These are phyloP conservation scores for Sclerotinia trifoliorum DNA, from an alignment of 2,329 filamentous ascomycete species.

Conservation along the genomic window DNA sequence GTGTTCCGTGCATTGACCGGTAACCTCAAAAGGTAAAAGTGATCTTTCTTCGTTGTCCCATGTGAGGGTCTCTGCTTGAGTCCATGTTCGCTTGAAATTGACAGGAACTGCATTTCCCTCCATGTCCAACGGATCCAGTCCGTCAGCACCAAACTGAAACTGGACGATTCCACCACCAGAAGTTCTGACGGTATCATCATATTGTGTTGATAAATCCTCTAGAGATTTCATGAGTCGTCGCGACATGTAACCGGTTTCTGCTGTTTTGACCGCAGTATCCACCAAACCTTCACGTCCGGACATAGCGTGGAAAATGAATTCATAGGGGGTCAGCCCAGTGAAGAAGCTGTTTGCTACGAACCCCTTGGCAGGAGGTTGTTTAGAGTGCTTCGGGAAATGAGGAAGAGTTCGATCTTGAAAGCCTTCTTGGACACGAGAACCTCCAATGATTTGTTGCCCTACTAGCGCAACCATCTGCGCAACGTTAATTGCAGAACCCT, in stretches of 20 bases:
- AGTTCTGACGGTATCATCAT: conserved; percentile 92
- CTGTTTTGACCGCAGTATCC: conserved; percentile 98
- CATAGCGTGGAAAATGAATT: conserved; percentile 98
- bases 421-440: conserved; percentile 87
- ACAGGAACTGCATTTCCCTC: conserved; percentile 91
- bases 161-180: conserved; percentile 87
- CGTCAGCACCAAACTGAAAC: conserved; percentile 96
- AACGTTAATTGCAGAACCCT: conserved; percentile 96
- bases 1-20: conserved; percentile 63
- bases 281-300: conserved; percentile 97
- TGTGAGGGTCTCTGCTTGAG: conserved; percentile 72
- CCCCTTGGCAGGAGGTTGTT: conserved; percentile 90
- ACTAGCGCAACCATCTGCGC: conserved; percentile 98
- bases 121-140: conserved; percentile 96
- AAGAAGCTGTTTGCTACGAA: conserved; percentile 99
- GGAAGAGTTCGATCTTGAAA: conserved; percentile 95
- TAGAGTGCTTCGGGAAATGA: conserved; percentile 91
- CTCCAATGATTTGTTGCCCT: conserved; percentile 96
- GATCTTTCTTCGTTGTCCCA: conserved; percentile 75
- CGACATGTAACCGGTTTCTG: conserved; percentile 99
- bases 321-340: conserved; percentile 80
- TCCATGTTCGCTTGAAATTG: conserved; percentile 87
- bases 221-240: conserved; percentile 96
- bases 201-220: conserved; percentile 89
- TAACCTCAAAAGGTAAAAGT: conserved; percentile 72